Evolutionary conservation across 768 basidiomycete genomes (phyloP), one percentile per base, ranked within the genome.

Genomic region (Suillus placidus): DNA sequence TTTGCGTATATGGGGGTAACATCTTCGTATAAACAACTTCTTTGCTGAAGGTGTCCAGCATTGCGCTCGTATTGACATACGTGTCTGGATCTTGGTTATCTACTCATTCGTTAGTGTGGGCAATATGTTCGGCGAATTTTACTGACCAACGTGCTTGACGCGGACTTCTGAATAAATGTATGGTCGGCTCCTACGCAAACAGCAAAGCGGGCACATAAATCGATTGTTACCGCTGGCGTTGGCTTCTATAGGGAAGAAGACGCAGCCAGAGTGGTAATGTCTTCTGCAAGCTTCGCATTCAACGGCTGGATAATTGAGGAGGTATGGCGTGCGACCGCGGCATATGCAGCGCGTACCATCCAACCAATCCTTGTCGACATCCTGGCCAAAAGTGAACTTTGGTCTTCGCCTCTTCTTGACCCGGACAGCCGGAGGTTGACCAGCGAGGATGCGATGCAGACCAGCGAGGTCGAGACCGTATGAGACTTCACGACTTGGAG

Each of bases 331-430:
- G 37, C 86, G 83, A 18, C 91, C 92, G 58, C 92, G 81, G 74
- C 92, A 94, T 65, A 94, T 90, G 77, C 92, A 94, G 34, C 92
- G 85, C 34, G 92, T 93, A 38, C 86, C 85, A 71, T 94, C 92
- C 7, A 76, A 68, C 86, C 90, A 92, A 70, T 93, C 89, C 35
- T 81, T 76, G 72, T 93, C 91, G 45, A 87, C 75, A 71, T 94
- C 92, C 72, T 91, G 91, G 18, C 90, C 89, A 70, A 94, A 93
- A 8, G 81, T 84, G 69, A 94, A 90, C 65, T 83, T 79, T 49
- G 88, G 84, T 69, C 82, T 77, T 61, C 82, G 78, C 78, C 91
- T 82, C 85, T 92, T 84, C 77, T 78, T 83, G 73, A 76, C 79
- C 72, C 74, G 81, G 68, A 81, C 73, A 61, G 83, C 74, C 66